A percentile compares a stretch with the other conserved stretches of the same genome.
phyloP scores from a whole-genome alignment of 306 rosid species.

The cucumber (Cucumis sativus) region Cucumber_9930_V3 NC_026657.2:7103001-7103500 shows the following conservation, averaged over 20 bases:
- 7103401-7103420: not conserved
- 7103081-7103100: no score
- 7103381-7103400: not conserved
- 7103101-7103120: no score
- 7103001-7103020: no score
- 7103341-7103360: not conserved
- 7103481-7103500: slow-evolving; percentile 12
- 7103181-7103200: not conserved
- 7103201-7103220: not conserved
- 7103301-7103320: not conserved
- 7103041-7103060: no score
- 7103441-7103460: not conserved
- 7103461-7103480: not conserved
- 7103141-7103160: no score
- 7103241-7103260: not conserved
- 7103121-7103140: no score
- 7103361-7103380: not conserved
- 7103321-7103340: not conserved
- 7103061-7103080: no score
- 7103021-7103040: no score
- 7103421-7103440: not conserved
- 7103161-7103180: no score
- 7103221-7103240: not conserved
- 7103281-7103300: not conserved
- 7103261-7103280: not conserved